These are phyloP conservation scores for Paramecium primaurelia DNA, from an alignment of 73 alveolate genomes.

Conservation along the genomic window DNA sequence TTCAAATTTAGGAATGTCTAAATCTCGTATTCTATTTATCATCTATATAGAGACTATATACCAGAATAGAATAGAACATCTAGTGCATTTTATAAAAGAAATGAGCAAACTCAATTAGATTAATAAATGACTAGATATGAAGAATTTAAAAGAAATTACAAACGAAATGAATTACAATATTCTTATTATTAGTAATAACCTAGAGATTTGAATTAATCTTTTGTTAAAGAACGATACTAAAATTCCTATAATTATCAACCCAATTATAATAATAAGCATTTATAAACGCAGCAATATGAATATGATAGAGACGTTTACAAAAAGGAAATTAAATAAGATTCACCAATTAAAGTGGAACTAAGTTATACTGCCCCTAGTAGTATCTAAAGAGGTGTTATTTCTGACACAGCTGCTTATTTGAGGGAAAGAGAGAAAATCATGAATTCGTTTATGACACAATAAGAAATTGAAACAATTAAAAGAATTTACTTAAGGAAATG, in stretches of 20 bases:
- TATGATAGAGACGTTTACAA: background rate
- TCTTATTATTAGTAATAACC: background rate
- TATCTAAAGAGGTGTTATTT: background rate
- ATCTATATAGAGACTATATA: background rate
- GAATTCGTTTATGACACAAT: background rate
- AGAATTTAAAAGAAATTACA: background rate
- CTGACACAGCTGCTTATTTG: background rate
- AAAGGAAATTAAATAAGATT: background rate
- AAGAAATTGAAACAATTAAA: slow-evolving; percentile 24
- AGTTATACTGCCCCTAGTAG: background rate
- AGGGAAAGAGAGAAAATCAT: slow-evolving; percentile 41
- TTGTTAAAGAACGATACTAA: background rate
- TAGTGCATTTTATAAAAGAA: background rate
- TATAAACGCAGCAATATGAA: background rate
- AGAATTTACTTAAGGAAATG: slow-evolving; percentile 6
- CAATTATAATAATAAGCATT: background rate
- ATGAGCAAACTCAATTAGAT: background rate
- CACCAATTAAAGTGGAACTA: slow-evolving; percentile 6
- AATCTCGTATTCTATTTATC: background rate
- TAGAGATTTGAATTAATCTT: background rate
- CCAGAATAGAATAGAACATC: slow-evolving; percentile 1
- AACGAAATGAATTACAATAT: background rate
- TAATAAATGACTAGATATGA: background rate
- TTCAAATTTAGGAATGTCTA: background rate
- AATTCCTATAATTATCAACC: background rate